A percentile compares a stretch with the other conserved stretches of the same genome.
Conservation (phyloP, 768 basidiomycete species). For the Tulasnella calospora region DNA sequence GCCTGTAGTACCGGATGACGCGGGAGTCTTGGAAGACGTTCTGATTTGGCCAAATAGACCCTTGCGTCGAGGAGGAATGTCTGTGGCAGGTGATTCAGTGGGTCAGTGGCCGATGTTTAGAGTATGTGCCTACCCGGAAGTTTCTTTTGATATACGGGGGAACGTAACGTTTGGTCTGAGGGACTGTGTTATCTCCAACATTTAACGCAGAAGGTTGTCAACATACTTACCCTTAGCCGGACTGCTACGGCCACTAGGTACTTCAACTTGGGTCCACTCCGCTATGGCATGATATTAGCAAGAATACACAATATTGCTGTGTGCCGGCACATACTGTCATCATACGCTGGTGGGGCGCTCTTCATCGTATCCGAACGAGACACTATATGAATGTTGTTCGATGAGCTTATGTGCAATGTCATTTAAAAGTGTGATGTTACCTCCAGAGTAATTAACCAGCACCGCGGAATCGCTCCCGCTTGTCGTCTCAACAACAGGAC, state of each 20-base stretch:
- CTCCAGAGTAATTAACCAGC: background rate
- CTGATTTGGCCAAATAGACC: background rate
- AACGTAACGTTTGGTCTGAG: background rate
- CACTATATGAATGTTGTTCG: background rate
- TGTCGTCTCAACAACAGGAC: background rate
- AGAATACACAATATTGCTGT: background rate
- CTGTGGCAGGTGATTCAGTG: background rate
- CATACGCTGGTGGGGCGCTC: background rate
- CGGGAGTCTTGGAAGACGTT: background rate
- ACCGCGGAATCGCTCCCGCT: background rate
- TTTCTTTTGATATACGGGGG: background rate
- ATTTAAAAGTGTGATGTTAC: background rate
- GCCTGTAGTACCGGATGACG: background rate
- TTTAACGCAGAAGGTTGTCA: background rate
- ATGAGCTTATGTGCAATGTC: background rate
- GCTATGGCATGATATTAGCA: background rate
- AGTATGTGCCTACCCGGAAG: background rate
- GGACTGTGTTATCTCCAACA: background rate
- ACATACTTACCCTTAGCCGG: background rate
- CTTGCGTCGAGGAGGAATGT: background rate
- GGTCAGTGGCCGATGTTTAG: too few species aligned
- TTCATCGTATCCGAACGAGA: background rate
- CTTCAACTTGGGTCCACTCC: background rate
- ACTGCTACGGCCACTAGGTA: background rate
- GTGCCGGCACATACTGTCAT: background rate